phyloP scores from a whole-genome alignment of 305 asterid genomes.

The Ilex paraguariensis region DNA sequence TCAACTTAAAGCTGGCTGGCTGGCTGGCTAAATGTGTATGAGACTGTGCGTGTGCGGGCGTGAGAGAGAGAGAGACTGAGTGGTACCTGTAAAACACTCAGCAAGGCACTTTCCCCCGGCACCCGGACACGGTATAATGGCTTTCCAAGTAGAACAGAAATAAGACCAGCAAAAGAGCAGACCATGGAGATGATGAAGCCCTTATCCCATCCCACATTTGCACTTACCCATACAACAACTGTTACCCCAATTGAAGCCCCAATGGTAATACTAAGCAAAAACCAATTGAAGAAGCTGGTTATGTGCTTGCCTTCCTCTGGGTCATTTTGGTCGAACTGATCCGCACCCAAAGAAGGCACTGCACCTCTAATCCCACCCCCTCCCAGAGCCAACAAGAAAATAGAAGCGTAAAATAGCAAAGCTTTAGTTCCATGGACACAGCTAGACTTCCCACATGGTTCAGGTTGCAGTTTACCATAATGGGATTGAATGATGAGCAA shows the following conservation, averaged over 20 bases:
- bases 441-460: slow-evolving; percentile 25
- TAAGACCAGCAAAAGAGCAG: slow-evolving; percentile 29
- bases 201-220: slow-evolving; percentile 45
- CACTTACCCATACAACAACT: slow-evolving; percentile 41
- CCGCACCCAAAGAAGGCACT: slow-evolving; percentile 45
- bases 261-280: slow-evolving; percentile 31
- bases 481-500: slow-evolving; percentile 46
- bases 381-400: slow-evolving; percentile 36
- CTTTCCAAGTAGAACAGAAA: slow-evolving; percentile 35
- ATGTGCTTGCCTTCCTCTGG: slow-evolving; percentile 25
- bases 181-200: slow-evolving; percentile 37
- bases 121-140: slow-evolving; percentile 29
- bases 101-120: slow-evolving; percentile 11
- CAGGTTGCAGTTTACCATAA: slow-evolving; percentile 27
- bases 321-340: slow-evolving; percentile 40
- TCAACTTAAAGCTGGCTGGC: no score
- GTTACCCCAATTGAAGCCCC: slow-evolving; percentile 52
- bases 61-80: no score
- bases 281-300: slow-evolving; percentile 46
- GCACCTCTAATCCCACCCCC: slow-evolving; percentile 49
- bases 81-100: background rate
- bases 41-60: no score
- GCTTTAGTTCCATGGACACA: slow-evolving; percentile 26
- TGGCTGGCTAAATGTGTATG: no score
- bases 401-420: slow-evolving; percentile 29